These are phyloP conservation scores for Sclerotinia sclerotiorum DNA, from an alignment of 2,329 filamentous ascomycete species.

Conservation along the genomic window DNA sequence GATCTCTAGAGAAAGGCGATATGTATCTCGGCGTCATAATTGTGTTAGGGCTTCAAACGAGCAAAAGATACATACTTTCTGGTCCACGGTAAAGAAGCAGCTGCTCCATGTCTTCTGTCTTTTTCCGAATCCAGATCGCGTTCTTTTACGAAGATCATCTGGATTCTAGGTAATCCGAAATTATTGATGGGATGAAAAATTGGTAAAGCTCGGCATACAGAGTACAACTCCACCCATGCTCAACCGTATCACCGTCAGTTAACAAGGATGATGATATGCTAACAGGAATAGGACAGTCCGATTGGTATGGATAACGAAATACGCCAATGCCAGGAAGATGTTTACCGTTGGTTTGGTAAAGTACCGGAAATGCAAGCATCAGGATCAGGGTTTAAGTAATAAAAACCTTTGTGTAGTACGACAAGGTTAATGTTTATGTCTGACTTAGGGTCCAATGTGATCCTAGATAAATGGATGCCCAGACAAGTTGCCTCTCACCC, in stretches of 20 bases:
- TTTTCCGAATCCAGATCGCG: not conserved
- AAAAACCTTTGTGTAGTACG: not conserved
- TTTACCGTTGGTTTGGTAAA: slow-evolving; percentile 25
- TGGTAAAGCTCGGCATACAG: slow-evolving; percentile 7
- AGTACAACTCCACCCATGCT: not conserved
- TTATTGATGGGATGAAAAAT: not conserved
- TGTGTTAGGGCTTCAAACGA: not conserved
- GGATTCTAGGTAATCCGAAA: not conserved
- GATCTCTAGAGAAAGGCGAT: not conserved
- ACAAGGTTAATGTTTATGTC: not conserved
- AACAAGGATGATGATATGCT: slow-evolving; percentile 4
- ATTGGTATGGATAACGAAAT: slow-evolving; percentile 19
- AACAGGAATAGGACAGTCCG: slow-evolving; percentile 12
- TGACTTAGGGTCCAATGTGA: not conserved
- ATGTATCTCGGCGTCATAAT: not conserved
- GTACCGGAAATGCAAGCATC: slow-evolving; percentile 22
- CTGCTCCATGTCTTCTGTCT: not conserved
- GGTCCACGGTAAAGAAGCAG: not conserved
- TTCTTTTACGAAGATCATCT: slow-evolving; percentile 1
- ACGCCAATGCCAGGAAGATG: slow-evolving; percentile 10
- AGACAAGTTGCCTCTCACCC: not conserved
- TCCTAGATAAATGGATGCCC: not conserved
- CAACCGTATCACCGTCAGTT: not conserved
- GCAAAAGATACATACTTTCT: not conserved
- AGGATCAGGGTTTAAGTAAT: slow-evolving; percentile 12